Conservation (phyloP, 2,329 filamentous ascomycete genomes). For the Metarhizium anisopliae region DNA sequence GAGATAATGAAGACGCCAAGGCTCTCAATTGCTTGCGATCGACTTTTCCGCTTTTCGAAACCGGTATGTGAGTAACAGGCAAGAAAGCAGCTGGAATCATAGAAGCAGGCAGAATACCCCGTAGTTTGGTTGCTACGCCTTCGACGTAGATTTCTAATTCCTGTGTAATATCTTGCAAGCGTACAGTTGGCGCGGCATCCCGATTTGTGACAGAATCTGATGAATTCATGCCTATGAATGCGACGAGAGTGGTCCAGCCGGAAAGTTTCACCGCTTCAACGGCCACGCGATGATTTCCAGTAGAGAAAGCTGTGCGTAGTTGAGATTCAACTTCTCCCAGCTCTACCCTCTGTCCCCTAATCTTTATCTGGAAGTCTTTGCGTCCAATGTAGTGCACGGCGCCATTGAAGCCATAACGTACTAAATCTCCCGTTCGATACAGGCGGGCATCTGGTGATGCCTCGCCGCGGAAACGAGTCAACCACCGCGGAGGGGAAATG, state of each 20-base stretch:
- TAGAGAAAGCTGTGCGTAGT: neutral
- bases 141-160: neutral
- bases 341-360: conserved; percentile 2
- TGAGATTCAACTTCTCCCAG: conserved; percentile 2
- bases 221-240: neutral
- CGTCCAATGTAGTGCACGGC: neutral
- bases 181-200: neutral
- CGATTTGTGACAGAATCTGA: neutral
- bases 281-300: neutral
- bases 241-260: neutral
- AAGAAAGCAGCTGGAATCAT: neutral
- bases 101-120: neutral
- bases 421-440: conserved; percentile 1
- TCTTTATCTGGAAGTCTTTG: conserved; percentile 1
- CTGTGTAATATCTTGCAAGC: neutral
- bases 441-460: neutral
- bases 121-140: no score
- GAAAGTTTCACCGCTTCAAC: neutral
- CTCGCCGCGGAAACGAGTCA: neutral
- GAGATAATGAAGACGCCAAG: no score
- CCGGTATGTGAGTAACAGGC: neutral
- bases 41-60: no score
- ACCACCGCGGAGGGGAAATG: neutral
- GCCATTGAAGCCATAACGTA: neutral
- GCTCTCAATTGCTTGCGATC: no score